Evolutionary conservation across 805 yeast species (phyloP), one percentile per base, ranked within the genome.

Genomic region (Saturnispora gosingensis): DNA sequence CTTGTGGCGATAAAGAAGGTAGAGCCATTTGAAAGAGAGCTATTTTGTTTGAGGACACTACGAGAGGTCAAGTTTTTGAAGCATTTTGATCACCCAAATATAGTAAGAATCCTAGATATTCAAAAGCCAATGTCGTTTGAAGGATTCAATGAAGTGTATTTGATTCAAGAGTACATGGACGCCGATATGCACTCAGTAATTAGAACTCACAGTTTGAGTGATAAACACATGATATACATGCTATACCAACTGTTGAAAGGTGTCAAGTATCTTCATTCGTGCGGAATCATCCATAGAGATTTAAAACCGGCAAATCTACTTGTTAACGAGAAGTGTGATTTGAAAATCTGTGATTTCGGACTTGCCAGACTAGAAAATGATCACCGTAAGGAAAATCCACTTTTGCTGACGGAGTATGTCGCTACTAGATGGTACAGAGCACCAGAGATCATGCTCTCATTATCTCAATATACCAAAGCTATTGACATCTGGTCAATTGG

Each of bases 341-440:
- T 85, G 53, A 85, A 84, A 58, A 77, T 85, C 15, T 84, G 91
- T 66, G 93, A 85, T 67, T 85, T 85, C 67, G 93, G 93, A 0
- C 66, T 85, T 22, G 82, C 90, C 1, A 70, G 91, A 51, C 67
- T 78, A 16, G 74, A 81, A 38, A 63, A 72, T 50, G 77, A 74
- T 55, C 13, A 49, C 1, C 71, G 73, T 44, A 49, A 56, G 5
- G 61, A 62, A 44, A 61, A 61, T 38, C 63, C 60, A 46, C 50
- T 62, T 1, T 76, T 76, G 56, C 71, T 85, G 70, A 85, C 91
- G 0, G 91, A 85, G 62, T 85, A 85, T 58, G 93, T 85, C 3
- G 91, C 91, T 3, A 85, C 93, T 8, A 71, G 93, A 59, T 85
- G 91, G 91, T 85, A 85, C 63, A 69, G 93, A 49, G 91, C 91